These are phyloP conservation scores for Calendula officinalis DNA, from an alignment of 129 eudicot genomes.

Conservation along the genomic window DNA sequence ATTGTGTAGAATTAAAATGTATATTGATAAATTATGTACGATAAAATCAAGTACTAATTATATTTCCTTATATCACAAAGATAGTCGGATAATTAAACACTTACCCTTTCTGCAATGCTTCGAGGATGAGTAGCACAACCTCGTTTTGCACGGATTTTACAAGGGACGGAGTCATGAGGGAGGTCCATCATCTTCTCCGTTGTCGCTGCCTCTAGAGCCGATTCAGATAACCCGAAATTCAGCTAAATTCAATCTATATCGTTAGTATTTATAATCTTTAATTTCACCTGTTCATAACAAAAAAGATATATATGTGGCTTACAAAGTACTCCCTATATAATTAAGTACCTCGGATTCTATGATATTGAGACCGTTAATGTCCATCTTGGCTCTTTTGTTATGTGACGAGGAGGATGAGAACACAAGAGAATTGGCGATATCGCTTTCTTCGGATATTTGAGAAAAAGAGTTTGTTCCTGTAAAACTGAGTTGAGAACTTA, in stretches of 20 bases:
- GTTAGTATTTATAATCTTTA: background rate
- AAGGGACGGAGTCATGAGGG: conserved; percentile 88
- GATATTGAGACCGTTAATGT: conserved; percentile 36
- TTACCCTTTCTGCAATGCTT: conserved; percentile 91
- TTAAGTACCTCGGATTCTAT: conserved; percentile 63
- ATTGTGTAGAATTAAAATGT: too few relatives aligned
- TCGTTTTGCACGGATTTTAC: conserved; percentile 93
- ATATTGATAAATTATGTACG: too few relatives aligned
- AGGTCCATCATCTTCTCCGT: conserved; percentile 61
- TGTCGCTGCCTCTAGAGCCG: conserved; percentile 58
- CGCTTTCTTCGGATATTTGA: conserved; percentile 55
- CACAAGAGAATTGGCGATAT: conserved; percentile 36
- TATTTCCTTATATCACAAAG: background rate
- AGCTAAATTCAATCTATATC: conserved; percentile 33
- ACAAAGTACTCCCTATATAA: background rate
- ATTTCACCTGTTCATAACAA: background rate
- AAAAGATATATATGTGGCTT: background rate
- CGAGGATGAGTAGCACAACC: conserved; percentile 96
- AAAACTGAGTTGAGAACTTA: conserved; percentile 78
- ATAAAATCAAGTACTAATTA: too few relatives aligned
- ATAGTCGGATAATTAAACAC: background rate
- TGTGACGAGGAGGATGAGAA: conserved; percentile 45
- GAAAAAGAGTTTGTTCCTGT: conserved; percentile 60
- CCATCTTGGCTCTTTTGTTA: conserved; percentile 50
- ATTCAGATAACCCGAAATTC: conserved; percentile 59